These are phyloP conservation scores for Fusarium domesticum DNA, from an alignment of 2,329 filamentous ascomycete species.

Conservation along the genomic window DNA sequence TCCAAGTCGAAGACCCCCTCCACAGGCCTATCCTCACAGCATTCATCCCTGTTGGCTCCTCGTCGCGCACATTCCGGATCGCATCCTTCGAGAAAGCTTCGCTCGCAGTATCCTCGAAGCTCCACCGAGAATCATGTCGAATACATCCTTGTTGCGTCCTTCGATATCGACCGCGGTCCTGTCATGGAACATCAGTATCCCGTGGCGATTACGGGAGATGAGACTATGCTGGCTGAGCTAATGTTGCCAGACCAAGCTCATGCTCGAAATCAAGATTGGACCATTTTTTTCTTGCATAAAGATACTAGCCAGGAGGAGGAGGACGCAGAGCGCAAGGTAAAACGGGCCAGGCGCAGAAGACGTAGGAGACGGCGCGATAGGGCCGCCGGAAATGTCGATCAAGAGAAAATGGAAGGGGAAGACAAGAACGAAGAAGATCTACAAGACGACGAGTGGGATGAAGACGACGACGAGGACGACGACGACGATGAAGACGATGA, in stretches of 20 bases:
- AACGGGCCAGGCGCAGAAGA: slow-evolving; percentile 49
- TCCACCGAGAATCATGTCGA: slow-evolving; percentile 90
- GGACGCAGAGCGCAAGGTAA: slow-evolving; percentile 63
- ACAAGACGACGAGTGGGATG: slow-evolving; percentile 46
- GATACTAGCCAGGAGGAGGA: slow-evolving; percentile 83
- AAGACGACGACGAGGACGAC: slow-evolving; percentile 49
- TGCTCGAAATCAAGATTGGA: slow-evolving; percentile 94
- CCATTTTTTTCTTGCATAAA: slow-evolving; percentile 97
- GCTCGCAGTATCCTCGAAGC: slow-evolving; percentile 73
- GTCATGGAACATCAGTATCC: slow-evolving; percentile 99
- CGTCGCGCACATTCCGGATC: slow-evolving; percentile 50
- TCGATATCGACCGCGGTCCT: slow-evolving; percentile 92
- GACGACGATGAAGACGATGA: slow-evolving; percentile 51
- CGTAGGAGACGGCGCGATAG: slow-evolving; percentile 52
- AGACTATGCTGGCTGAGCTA: slow-evolving; percentile 95
- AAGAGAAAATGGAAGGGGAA: slow-evolving; percentile 35
- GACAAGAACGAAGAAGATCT: slow-evolving; percentile 43
- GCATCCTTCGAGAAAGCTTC: slow-evolving; percentile 55
- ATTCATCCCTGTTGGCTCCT: slow-evolving; percentile 57
- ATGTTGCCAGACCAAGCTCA: slow-evolving; percentile 98
- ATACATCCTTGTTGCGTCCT: slow-evolving; percentile 95
- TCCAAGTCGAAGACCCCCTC: slow-evolving; percentile 60
- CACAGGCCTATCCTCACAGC: slow-evolving; percentile 57
- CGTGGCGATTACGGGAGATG: slow-evolving; percentile 89
- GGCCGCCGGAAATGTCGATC: slow-evolving; percentile 45